Percentiles rank a stretch among this genome's conserved stretches.
Conservation (phyloP, 2,329 filamentous ascomycete species). For the Raffaelea deltoideospora region DNA sequence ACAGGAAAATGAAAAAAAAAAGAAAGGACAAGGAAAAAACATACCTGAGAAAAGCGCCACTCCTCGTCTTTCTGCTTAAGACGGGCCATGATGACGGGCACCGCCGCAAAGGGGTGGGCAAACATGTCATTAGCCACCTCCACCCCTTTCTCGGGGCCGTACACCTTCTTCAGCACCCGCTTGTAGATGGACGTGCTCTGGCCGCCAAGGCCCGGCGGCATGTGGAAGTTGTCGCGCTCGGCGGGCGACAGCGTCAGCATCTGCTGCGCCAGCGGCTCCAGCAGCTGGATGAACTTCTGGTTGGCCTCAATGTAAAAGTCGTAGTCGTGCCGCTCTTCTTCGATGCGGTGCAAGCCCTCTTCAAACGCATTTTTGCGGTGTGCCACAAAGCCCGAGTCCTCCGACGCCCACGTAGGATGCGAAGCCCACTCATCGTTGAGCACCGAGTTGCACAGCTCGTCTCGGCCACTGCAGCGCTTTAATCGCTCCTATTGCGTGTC, state of each 20-base stretch:
- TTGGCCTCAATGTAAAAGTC: constrained; percentile 97
- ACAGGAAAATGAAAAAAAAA: not conserved
- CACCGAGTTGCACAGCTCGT: constrained; percentile 85
- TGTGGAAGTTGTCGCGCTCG: constrained; percentile 60
- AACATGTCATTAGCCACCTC: constrained; percentile 84
- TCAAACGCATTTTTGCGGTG: constrained; percentile 95
- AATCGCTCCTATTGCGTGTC: constrained; percentile 48
- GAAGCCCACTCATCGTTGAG: constrained; percentile 98
- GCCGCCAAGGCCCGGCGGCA: constrained; percentile 73
- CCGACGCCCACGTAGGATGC: constrained; percentile 95
- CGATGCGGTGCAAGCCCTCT: constrained; percentile 86
- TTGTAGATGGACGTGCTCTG: constrained; percentile 96
- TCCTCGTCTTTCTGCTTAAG: constrained; percentile 95
- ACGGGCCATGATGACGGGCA: constrained; percentile 75
- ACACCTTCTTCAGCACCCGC: constrained; percentile 94
- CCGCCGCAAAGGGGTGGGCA: constrained; percentile 65
- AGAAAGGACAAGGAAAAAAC: constrained; percentile 4
- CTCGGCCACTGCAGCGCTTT: constrained; percentile 83
- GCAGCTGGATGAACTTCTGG: constrained; percentile 83
- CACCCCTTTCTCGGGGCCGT: constrained; percentile 68
- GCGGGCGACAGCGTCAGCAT: constrained; percentile 63
- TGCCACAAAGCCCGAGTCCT: constrained; percentile 93
- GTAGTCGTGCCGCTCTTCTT: constrained; percentile 96
- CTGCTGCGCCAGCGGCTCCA: constrained; percentile 86
- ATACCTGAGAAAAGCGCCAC: constrained; percentile 76